Percentiles rank a stretch among this genome's conserved stretches.
Conservation (phyloP, 768 basidiomycete genomes). For the Agrocybe pediades region DNA sequence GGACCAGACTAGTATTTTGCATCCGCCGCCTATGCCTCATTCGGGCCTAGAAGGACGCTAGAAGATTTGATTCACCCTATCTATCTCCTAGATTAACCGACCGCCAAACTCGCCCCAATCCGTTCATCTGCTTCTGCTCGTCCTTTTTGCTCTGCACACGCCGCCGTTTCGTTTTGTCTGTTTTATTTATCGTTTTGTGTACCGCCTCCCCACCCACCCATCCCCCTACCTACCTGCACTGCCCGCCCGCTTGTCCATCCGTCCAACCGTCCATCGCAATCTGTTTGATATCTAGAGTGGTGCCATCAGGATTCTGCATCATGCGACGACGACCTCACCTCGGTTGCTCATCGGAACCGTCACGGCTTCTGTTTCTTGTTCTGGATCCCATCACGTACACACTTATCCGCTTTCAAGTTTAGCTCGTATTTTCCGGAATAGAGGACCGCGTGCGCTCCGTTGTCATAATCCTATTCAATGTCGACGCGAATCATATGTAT, state of each 20-base stretch:
- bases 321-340: not conserved
- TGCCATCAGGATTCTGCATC: not conserved
- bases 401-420: not conserved
- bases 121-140: constrained; percentile 5
- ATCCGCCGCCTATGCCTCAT: not conserved
- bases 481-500: not conserved
- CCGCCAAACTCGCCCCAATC: not conserved
- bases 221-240: not conserved
- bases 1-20: not conserved
- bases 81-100: constrained; percentile 6
- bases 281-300: not conserved
- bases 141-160: not conserved
- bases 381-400: not conserved
- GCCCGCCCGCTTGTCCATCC: too few species aligned
- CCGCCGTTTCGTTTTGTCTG: not conserved
- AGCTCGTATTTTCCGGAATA: not conserved
- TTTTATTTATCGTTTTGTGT: not conserved
- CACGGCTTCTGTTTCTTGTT: not conserved
- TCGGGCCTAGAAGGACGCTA: not conserved
- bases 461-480: too few species aligned
- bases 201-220: not conserved
- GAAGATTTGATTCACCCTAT: not conserved
- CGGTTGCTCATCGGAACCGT: not conserved
- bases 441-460: too few species aligned
- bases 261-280: not conserved